Evolutionary conservation across 331 rosid species (phyloP).

Genomic region (Saraca asoca): DNA sequence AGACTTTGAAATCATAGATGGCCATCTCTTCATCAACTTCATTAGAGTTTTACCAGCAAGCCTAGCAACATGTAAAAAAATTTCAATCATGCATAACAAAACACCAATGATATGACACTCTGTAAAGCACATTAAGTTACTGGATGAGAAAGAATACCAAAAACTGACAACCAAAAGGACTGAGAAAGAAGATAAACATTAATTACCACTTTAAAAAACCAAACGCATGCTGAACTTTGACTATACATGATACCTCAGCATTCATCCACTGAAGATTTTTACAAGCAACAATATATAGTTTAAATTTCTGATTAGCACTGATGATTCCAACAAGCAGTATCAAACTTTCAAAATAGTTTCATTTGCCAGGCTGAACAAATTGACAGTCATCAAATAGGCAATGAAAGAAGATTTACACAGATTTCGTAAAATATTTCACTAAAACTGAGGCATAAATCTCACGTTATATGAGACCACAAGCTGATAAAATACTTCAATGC

Average conservation of each 20-base stretch:
- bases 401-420: constrained; percentile 13
- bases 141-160: constrained; percentile 18
- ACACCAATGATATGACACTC: not conserved
- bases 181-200: constrained; percentile 26
- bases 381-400: constrained; percentile 15
- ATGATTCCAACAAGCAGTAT: constrained; percentile 9
- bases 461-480: not conserved
- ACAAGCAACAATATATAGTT: constrained; percentile 22
- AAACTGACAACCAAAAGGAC: constrained; percentile 20
- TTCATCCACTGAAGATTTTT: not conserved
- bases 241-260: constrained; percentile 9
- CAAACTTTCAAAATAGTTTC: constrained; percentile 15
- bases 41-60: constrained; percentile 90
- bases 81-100: constrained; percentile 34
- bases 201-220: constrained; percentile 19
- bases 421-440: constrained; percentile 8
- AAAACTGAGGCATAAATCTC: constrained; percentile 4
- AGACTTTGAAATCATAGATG: constrained; percentile 89
- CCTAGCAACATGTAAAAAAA: constrained; percentile 49
- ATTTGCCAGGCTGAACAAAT: constrained; percentile 25
- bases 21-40: constrained; percentile 95
- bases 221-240: constrained; percentile 10
- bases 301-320: constrained; percentile 22
- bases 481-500: constrained; percentile 8
- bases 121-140: constrained; percentile 15